Evolutionary conservation across 305 asterid species (phyloP), one percentile per base, ranked within the genome.

Genomic region (Caryopteris hybrid): DNA sequence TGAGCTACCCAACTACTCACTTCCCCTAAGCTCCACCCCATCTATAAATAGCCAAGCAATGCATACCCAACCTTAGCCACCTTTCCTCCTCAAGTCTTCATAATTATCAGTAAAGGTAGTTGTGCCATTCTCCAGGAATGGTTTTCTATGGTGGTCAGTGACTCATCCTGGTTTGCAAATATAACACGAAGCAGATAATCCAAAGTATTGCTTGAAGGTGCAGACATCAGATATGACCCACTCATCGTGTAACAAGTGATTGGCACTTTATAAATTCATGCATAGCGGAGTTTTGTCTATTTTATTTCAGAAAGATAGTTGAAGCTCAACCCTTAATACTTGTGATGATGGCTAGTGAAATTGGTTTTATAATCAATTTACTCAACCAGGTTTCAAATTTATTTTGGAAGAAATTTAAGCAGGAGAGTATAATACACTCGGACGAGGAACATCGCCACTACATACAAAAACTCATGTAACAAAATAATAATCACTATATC

Each of bases 81-180:
- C 39, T 36, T 47, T 29, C 4, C 39, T 41, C 48, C 68, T 33
- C 38, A 56, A 58, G 41, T 58, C 17, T 17, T 25, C 36, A 20
- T 13, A n/a, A n/a, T 61, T 48, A 25, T 58, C 25, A 43, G 31
- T 21, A 18, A 18, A 29, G 64, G 50, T 13, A 59, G 34, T 20
- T 48, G 64, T 14, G 59, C 29, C 50, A 6, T 0, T 57, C 45
- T 23, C 10, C 61, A 46, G 54, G 18, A 33, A 46, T 25, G 43
- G 45, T 57, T 45, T 43, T 60, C 61, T 54, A 4, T 23, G 25
- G 66, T 63, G 39, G 52, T 62, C 29, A 61, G 14, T 63, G 64
- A 43, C 43, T 48, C 55, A 50, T 20, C 21, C 61, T 46, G 45
- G 48, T 34, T 43, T 69, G 43, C 41, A 51, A 31, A 17, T 33